Evolutionary conservation across 2,329 filamentous ascomycete species (phyloP).

Genomic region (Coniochaeta sp.): DNA sequence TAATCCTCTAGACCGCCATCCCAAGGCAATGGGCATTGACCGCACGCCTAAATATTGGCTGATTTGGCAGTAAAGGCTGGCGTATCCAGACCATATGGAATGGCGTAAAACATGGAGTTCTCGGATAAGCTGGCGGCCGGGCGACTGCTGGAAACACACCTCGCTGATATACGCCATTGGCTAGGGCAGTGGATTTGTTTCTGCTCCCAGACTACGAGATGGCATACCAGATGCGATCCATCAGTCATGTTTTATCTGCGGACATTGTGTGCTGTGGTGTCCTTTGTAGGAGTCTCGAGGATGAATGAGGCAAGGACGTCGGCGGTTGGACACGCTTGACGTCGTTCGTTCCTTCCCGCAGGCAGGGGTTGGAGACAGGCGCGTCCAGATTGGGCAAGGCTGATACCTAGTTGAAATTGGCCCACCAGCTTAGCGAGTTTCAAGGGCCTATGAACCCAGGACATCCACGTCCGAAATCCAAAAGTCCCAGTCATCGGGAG

Average conservation of each 20-base stretch:
- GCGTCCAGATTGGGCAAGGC: constrained; percentile 22
- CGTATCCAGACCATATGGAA: background rate
- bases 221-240: background rate
- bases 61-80: background rate
- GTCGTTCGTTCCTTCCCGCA: constrained; percentile 8
- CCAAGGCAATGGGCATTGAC: background rate
- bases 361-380: constrained; percentile 5
- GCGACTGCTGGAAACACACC: background rate
- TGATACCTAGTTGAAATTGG: constrained; percentile 43
- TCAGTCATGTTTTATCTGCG: background rate
- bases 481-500: background rate
- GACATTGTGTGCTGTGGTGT: background rate
- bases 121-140: background rate
- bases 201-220: background rate
- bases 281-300: too few relatives aligned
- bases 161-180: background rate
- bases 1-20: background rate
- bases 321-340: background rate
- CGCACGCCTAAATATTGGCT: background rate
- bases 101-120: background rate
- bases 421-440: constrained; percentile 44
- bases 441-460: constrained; percentile 27
- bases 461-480: constrained; percentile 19
- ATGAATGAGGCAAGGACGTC: background rate
- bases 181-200: background rate